These are phyloP conservation scores for Geotrichum carabidarum DNA, from an alignment of 1,139 yeast genomes.

Conservation along the genomic window DNA sequence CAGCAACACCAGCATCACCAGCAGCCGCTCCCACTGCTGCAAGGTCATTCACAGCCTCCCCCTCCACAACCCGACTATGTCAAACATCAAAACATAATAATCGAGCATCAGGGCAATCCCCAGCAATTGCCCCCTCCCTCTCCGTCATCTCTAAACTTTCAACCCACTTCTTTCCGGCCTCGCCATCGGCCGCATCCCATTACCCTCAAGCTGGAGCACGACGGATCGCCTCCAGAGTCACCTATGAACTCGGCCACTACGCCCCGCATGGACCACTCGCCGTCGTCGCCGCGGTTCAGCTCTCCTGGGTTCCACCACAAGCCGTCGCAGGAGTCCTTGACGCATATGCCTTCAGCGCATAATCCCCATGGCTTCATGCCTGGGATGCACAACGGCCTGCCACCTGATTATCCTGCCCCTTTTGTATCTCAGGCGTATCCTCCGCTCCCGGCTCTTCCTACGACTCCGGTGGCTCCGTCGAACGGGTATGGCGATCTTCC, in stretches of 20 bases:
- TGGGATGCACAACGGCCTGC: neutral
- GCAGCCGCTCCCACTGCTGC: conserved; percentile 15
- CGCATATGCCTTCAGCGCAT: neutral
- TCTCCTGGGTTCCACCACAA: conserved; percentile 13
- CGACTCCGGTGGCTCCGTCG: conserved; percentile 21
- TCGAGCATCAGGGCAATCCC: conserved; percentile 18
- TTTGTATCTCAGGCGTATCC: conserved; percentile 21
- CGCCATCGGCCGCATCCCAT: conserved; percentile 40
- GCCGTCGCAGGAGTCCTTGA: conserved; percentile 1
- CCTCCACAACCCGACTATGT: conserved; percentile 2
- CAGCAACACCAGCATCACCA: neutral
- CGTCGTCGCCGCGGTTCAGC: conserved; percentile 1
- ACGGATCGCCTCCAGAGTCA: conserved; percentile 4
- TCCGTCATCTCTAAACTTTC: conserved; percentile 4
- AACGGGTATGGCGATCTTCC: conserved; percentile 8
- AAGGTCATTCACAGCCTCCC: conserved; percentile 15
- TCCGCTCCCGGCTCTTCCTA: conserved; percentile 21
- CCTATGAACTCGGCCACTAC: conserved; percentile 15
- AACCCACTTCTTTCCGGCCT: conserved; percentile 11
- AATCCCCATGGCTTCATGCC: neutral
- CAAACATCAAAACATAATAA: conserved; percentile 18
- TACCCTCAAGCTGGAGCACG: conserved; percentile 34
- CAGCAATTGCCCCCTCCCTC: conserved; percentile 9
- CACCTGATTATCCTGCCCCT: neutral
- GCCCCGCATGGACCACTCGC: conserved; percentile 6